Conservation (phyloP, 148 eudicot genomes). For the Silene latifolia region DNA sequence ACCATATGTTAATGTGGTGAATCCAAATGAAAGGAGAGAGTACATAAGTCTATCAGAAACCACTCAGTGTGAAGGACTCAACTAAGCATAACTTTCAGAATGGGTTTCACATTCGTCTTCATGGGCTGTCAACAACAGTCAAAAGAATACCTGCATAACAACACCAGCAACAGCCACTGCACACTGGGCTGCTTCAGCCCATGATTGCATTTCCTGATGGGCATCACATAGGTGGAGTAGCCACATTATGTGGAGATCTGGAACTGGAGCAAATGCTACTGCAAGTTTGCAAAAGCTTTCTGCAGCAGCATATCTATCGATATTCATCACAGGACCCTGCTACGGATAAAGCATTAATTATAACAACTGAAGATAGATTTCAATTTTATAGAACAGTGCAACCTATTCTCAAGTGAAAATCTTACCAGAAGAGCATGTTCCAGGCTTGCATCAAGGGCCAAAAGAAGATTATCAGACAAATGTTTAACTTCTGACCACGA, state of each 20-base stretch:
- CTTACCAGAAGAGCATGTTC: slow-evolving; percentile 92
- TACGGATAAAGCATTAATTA: slow-evolving; percentile 26
- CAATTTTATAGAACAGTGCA: neutral
- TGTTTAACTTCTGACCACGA: slow-evolving; percentile 85
- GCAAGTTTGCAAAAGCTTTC: slow-evolving; percentile 98
- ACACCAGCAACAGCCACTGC: slow-evolving; percentile 99
- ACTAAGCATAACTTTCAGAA: neutral
- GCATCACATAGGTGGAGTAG: slow-evolving; percentile 96
- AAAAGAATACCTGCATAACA: slow-evolving; percentile 78
- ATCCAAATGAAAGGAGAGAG: neutral
- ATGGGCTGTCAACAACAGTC: neutral
- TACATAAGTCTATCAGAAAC: neutral
- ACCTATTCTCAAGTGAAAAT: slow-evolving; percentile 5
- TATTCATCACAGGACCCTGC: slow-evolving; percentile 85
- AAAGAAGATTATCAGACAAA: slow-evolving; percentile 67
- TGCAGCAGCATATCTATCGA: slow-evolving; percentile 94
- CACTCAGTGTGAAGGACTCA: neutral
- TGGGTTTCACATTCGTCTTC: slow-evolving; percentile 4
- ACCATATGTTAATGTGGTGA: neutral
- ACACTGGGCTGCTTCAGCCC: slow-evolving; percentile 99
- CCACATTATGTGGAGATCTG: slow-evolving; percentile 99
- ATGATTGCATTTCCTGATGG: slow-evolving; percentile 99
- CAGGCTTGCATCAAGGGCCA: slow-evolving; percentile 96
- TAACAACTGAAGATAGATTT: neutral
- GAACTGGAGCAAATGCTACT: slow-evolving; percentile 95